phyloP scores from a whole-genome alignment of 176 grass and related monocot genomes.

The Pontederia crassipes region DNA sequence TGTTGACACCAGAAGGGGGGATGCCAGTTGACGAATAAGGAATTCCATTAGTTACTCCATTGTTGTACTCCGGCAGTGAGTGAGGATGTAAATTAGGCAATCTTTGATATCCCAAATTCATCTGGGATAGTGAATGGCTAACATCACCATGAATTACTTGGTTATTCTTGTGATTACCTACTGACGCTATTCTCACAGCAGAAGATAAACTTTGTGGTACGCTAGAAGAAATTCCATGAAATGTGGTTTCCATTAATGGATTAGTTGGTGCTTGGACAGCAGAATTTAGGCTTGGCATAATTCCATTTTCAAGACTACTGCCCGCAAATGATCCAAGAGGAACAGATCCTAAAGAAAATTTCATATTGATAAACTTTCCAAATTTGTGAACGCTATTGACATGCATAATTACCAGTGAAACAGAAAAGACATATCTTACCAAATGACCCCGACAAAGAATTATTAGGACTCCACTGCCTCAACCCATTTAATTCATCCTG shows the following conservation, averaged over 20 bases:
- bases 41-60: slow-evolving; percentile 47
- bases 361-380: background rate
- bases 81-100: slow-evolving; percentile 54
- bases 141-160: slow-evolving; percentile 32
- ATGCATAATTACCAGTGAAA: background rate
- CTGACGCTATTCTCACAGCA: slow-evolving; percentile 45
- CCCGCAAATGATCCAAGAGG: slow-evolving; percentile 20
- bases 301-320: slow-evolving; percentile 51
- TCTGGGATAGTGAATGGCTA: slow-evolving; percentile 49
- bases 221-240: slow-evolving; percentile 53
- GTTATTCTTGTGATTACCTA: slow-evolving; percentile 24
- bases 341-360: slow-evolving; percentile 2
- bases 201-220: slow-evolving; percentile 60
- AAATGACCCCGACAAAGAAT: slow-evolving; percentile 20
- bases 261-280: slow-evolving; percentile 34
- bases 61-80: slow-evolving; percentile 59
- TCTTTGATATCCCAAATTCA: slow-evolving; percentile 59
- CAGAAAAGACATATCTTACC: slow-evolving; percentile 5
- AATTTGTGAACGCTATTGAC: background rate
- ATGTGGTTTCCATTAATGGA: slow-evolving; percentile 50
- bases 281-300: slow-evolving; percentile 45
- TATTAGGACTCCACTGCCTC: slow-evolving; percentile 4
- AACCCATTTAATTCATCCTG: slow-evolving; percentile 10
- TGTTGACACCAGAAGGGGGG: slow-evolving; percentile 33
- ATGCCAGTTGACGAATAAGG: slow-evolving; percentile 45